These are phyloP conservation scores for Yamadazyma blattariae DNA, from an alignment of 1,139 yeast species.

Conservation along the genomic window DNA sequence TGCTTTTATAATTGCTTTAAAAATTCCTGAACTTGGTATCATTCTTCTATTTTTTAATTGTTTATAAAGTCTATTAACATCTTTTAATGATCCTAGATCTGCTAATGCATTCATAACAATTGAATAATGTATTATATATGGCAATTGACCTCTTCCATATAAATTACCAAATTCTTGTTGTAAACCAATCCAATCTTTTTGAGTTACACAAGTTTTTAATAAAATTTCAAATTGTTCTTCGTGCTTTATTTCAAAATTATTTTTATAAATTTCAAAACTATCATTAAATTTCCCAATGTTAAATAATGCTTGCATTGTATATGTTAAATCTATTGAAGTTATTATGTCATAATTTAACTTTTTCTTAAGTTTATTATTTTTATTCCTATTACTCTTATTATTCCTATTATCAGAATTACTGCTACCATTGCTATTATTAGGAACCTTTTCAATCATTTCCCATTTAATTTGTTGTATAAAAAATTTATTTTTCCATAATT, in stretches of 20 bases:
- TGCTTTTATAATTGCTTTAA: conserved; percentile 48
- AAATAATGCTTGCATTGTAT: conserved; percentile 29
- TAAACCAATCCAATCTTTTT: conserved; percentile 57
- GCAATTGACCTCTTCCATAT: conserved; percentile 55
- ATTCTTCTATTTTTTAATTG: conserved; percentile 47
- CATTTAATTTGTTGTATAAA: conserved; percentile 1
- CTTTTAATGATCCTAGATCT: conserved; percentile 49
- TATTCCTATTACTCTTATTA: no score
- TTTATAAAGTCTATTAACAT: conserved; percentile 51
- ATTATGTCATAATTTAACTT: conserved; percentile 4
- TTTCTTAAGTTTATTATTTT: neutral
- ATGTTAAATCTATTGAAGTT: conserved; percentile 24
- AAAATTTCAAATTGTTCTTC: conserved; percentile 45
- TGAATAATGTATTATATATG: conserved; percentile 58
- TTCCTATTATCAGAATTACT: no score
- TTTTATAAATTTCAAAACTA: conserved; percentile 24
- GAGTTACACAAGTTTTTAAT: conserved; percentile 47
- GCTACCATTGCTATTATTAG: no score
- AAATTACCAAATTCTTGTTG: conserved; percentile 62
- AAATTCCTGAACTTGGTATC: conserved; percentile 46
- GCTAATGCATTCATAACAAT: conserved; percentile 66
- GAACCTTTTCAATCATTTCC: neutral
- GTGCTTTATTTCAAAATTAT: conserved; percentile 23
- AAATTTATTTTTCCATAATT: conserved; percentile 26
- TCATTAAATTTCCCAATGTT: conserved; percentile 20